A percentile compares a stretch with the other conserved stretches of the same genome.
phyloP scores from a whole-genome alignment of 2,329 filamentous ascomycete genomes.

The Cladosporium velox region DNA sequence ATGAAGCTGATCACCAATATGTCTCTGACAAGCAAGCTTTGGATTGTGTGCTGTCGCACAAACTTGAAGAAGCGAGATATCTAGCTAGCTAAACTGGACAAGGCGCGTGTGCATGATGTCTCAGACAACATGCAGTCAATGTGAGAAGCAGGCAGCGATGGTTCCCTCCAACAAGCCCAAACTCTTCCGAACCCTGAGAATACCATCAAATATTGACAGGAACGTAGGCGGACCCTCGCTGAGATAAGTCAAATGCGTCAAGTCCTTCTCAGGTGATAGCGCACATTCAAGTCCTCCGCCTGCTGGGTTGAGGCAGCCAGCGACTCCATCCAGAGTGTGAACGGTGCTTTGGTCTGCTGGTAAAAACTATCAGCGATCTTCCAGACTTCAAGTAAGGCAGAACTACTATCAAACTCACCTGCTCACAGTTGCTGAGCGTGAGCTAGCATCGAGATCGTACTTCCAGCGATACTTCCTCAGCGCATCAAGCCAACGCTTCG shows the following conservation, averaged over 20 bases:
- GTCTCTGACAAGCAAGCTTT: not conserved
- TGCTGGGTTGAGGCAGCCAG: not conserved
- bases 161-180: not conserved
- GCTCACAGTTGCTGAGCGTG: not conserved
- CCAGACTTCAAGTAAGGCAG: not conserved
- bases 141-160: not conserved
- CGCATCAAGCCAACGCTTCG: conserved; percentile 3
- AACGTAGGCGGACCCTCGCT: not conserved
- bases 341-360: not conserved
- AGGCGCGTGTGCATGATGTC: not conserved
- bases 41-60: not conserved
- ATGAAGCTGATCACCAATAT: not conserved
- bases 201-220: not conserved
- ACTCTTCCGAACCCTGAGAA: not conserved
- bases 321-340: not conserved
- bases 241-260: not conserved
- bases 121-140: not conserved
- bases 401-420: not conserved
- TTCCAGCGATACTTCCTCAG: conserved; percentile 15
- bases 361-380: not conserved
- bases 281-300: conserved; percentile 9
- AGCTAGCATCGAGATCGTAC: conserved; percentile 2
- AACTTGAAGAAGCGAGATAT: not conserved
- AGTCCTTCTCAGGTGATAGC: not conserved
- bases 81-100: not conserved